Conservation (phyloP, 2,329 filamentous ascomycete species). For the Diaporthe sp. region DNA sequence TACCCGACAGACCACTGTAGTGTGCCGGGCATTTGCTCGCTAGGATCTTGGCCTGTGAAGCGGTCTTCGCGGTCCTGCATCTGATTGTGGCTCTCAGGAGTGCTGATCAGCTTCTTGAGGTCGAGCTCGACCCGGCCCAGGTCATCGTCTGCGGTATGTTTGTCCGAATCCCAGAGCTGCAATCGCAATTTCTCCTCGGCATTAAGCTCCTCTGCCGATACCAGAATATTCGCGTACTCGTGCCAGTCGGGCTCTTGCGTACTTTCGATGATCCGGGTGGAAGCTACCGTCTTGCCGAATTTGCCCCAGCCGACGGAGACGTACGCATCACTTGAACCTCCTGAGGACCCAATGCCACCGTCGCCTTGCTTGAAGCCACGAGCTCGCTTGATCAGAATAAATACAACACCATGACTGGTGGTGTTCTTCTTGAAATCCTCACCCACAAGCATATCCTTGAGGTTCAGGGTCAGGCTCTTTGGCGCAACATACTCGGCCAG, state of each 20-base stretch:
- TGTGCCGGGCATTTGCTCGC: slow-evolving; percentile 77
- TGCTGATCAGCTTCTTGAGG: slow-evolving; percentile 74
- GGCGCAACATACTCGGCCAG: slow-evolving; percentile 82
- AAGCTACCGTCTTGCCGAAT: slow-evolving; percentile 77
- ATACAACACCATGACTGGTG: slow-evolving; percentile 71
- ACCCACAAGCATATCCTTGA: slow-evolving; percentile 82
- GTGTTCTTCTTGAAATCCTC: slow-evolving; percentile 86
- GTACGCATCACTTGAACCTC: slow-evolving; percentile 77
- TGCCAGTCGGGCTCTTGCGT: slow-evolving; percentile 80
- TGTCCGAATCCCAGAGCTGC: slow-evolving; percentile 83
- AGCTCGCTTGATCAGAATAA: slow-evolving; percentile 75
- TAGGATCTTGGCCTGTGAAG: slow-evolving; percentile 73
- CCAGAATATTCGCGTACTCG: slow-evolving; percentile 77
- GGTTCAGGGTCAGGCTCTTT: slow-evolving; percentile 78
- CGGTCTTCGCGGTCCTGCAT: slow-evolving; percentile 75
- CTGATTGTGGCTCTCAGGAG: slow-evolving; percentile 68
- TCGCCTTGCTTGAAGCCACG: slow-evolving; percentile 81
- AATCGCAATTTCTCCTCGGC: slow-evolving; percentile 77
- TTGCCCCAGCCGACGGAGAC: slow-evolving; percentile 82
- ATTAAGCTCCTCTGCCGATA: slow-evolving; percentile 78
- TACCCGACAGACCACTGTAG: slow-evolving; percentile 79
- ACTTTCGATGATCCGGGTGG: slow-evolving; percentile 73
- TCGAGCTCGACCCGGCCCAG: slow-evolving; percentile 79
- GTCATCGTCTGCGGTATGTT: slow-evolving; percentile 79
- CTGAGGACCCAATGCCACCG: slow-evolving; percentile 69